A percentile compares a stretch with the other conserved stretches of the same genome.
Evolutionary conservation across 1,139 yeast species (phyloP).

Genomic region (Nakaseomyces glabratus): DNA sequence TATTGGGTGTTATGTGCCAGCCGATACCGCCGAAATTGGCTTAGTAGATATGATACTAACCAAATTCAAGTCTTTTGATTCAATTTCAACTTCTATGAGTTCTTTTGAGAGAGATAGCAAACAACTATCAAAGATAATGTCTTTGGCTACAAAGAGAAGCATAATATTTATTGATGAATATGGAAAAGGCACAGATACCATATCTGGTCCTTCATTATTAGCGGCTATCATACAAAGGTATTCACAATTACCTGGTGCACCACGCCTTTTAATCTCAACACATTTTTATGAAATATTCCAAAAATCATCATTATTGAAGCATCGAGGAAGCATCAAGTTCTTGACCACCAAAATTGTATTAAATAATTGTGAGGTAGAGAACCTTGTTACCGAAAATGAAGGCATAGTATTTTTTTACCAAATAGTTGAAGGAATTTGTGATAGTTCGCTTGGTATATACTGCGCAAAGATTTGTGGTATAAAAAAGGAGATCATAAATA

Average conservation of each 20-base stretch:
- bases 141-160: constrained; percentile 33
- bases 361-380: constrained; percentile 3
- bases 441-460: constrained; percentile 34
- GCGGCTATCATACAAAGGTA: constrained; percentile 34
- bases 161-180: constrained; percentile 42
- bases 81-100: constrained; percentile 36
- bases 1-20: constrained; percentile 44
- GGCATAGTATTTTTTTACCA: constrained; percentile 32
- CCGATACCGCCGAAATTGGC: constrained; percentile 36
- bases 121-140: constrained; percentile 37
- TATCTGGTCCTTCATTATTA: constrained; percentile 40
- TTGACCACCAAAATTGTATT: constrained; percentile 28
- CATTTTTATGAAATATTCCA: constrained; percentile 39
- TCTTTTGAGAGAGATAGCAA: constrained; percentile 40
- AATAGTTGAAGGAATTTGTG: constrained; percentile 30
- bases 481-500: constrained; percentile 22
- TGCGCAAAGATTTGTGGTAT: constrained; percentile 37
- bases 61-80: constrained; percentile 37
- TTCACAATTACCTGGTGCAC: constrained; percentile 17
- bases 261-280: constrained; percentile 35
- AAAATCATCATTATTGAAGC: constrained; percentile 4
- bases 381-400: constrained; percentile 8
- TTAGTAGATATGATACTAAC: constrained; percentile 39
- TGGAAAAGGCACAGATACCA: constrained; percentile 43
- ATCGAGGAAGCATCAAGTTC: not conserved